Evolutionary conservation across 192 early-diverging fungal genomes (phyloP), one percentile per base, ranked within the genome.

Genomic region (Backusella australiensis): DNA sequence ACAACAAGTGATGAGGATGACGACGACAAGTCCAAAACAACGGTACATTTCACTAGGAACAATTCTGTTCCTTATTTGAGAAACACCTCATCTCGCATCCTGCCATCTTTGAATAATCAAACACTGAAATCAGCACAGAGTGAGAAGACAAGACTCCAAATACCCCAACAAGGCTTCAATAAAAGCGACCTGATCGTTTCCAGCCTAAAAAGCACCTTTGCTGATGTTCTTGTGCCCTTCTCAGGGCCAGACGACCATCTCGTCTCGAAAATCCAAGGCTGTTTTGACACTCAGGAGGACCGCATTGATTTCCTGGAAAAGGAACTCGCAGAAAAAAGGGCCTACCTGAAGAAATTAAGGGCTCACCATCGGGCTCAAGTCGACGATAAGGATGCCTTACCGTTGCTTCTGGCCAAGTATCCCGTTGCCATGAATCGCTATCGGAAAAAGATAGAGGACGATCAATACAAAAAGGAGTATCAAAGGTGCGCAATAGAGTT

Each of bases 211-310:
- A 15, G 35, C 15, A 75, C 35, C n/a, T 56, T 46, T 70, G 23
- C 69, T 17, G 44, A 52, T 17, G 34, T 66, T 17, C 53, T 76
- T 11, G 42, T 49, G 11, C 44, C 46, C 34, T 42, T 34, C n/a
- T 17, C 65, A 49, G 29, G 26, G 7, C 17, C n/a, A 2, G 75
- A 36, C 26, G 19, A 56, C 21, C 67, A 70, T 69, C 5, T 70
- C 0, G 67, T 67, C 17, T 5, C 69, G 14, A n/a, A 52, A 19
- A 39, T 76, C 17, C 67, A 52, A 56, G 32, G 19, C 5, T 15
- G 32, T 59, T 69, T 70, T 9, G 75, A 76, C 69, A 46, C 46
- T 17, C 75, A 70, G 35, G 63, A 49, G 8, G 21, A 70, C 5
- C 11, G 46, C 29, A 76, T 76, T 49, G 67, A 36, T 26, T 35